phyloP scores from a whole-genome alignment of 768 basidiomycete genomes.

The Boletus fagicola region DNA sequence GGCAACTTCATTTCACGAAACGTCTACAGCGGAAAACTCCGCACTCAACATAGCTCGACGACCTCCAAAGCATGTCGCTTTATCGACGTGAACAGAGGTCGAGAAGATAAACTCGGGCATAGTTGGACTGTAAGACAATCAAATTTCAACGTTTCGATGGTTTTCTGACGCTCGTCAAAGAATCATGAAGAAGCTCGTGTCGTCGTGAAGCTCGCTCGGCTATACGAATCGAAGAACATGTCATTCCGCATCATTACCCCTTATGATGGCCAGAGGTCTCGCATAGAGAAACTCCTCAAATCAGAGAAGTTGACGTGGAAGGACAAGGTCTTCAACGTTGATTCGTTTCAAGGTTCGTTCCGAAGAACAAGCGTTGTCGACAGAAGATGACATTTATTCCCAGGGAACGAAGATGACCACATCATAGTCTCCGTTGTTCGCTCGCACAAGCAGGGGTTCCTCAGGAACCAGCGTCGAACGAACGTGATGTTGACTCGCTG shows the following conservation, averaged over 20 bases:
- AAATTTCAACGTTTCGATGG: background rate
- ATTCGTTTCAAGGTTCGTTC: constrained; percentile 71
- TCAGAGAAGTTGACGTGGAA: constrained; percentile 47
- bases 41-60: constrained; percentile 49
- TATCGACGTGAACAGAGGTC: constrained; percentile 39
- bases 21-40: constrained; percentile 59
- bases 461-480: constrained; percentile 58
- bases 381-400: constrained; percentile 10
- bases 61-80: constrained; percentile 36
- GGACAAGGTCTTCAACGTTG: constrained; percentile 73
- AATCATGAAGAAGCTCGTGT: constrained; percentile 55
- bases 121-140: constrained; percentile 37
- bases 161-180: constrained; percentile 37
- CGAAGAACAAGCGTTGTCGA: background rate
- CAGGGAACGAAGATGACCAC: constrained; percentile 79
- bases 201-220: constrained; percentile 51
- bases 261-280: constrained; percentile 66
- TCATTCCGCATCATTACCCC: constrained; percentile 72
- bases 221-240: constrained; percentile 45
- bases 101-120: constrained; percentile 24
- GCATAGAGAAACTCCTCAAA: constrained; percentile 57
- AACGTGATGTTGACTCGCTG: constrained; percentile 87
- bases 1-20: constrained; percentile 64
- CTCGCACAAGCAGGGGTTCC: constrained; percentile 58
- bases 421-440: constrained; percentile 72